phyloP scores from a whole-genome alignment of 257 asterid species.

The Przewalskia tangutica region DNA sequence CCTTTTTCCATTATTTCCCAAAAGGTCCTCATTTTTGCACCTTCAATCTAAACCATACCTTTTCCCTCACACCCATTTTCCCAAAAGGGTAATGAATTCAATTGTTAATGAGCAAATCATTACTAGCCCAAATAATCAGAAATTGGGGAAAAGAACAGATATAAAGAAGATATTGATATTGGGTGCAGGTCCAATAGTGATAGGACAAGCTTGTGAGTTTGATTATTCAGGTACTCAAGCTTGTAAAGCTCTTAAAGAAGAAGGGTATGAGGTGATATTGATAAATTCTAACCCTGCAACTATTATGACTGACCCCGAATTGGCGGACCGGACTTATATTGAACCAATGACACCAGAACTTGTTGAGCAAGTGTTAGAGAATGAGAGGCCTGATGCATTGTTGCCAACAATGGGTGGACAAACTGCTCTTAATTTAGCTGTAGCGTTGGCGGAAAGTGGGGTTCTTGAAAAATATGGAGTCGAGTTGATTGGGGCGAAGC shows the following conservation, averaged over 20 bases:
- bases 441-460: conserved; percentile 89
- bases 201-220: conserved; percentile 96
- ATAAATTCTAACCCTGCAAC: conserved; percentile 97
- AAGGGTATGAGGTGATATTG: conserved; percentile 87
- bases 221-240: conserved; percentile 99
- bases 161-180: conserved; percentile 83
- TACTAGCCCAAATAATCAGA: neutral
- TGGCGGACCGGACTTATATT: conserved; percentile 89
- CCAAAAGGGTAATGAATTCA: conserved; percentile 16
- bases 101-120: conserved; percentile 9
- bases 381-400: conserved; percentile 92
- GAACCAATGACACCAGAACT: conserved; percentile 97
- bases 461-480: conserved; percentile 91
- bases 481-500: conserved; percentile 94
- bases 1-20: conserved; percentile 24
- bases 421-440: conserved; percentile 92
- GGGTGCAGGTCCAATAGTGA: conserved; percentile 97
- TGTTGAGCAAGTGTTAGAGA: conserved; percentile 89
- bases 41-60: conserved; percentile 23
- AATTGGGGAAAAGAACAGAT: conserved; percentile 66
- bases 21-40: conserved; percentile 5
- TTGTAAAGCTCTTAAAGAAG: conserved; percentile 93
- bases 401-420: conserved; percentile 99
- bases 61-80: conserved; percentile 15
- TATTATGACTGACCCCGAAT: conserved; percentile 89